phyloP scores from a whole-genome alignment of 2,329 filamentous ascomycete species.

The Clonostachys rhizophaga region DNA sequence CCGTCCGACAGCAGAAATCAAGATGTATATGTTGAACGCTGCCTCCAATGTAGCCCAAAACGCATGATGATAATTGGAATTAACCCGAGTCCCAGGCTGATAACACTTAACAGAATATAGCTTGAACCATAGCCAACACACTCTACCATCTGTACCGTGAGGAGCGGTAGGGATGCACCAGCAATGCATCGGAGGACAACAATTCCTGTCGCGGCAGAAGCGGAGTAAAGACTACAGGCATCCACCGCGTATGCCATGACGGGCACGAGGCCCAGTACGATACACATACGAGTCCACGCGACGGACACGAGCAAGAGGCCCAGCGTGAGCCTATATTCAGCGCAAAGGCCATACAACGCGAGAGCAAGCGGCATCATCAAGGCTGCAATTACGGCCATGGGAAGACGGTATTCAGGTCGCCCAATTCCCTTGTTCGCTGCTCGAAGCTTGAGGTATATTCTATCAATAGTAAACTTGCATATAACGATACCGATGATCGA shows the following conservation, averaged over 20 bases:
- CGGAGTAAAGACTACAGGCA: constrained; percentile 48
- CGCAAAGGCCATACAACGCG: constrained; percentile 44
- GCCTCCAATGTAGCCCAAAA: constrained; percentile 47
- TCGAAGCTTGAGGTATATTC: constrained; percentile 44
- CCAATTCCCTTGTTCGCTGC: constrained; percentile 21
- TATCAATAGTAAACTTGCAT: constrained; percentile 45
- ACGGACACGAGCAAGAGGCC: constrained; percentile 36
- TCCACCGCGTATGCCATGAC: constrained; percentile 47
- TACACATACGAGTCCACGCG: constrained; percentile 34
- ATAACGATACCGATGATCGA: constrained; percentile 39
- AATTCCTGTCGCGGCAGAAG: constrained; percentile 50
- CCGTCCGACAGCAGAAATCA: too few species aligned
- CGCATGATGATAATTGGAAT: constrained; percentile 43
- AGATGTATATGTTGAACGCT: constrained; percentile 20
- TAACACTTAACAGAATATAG: constrained; percentile 34
- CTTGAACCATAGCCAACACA: constrained; percentile 46
- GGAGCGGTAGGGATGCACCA: constrained; percentile 51
- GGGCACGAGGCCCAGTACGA: constrained; percentile 34
- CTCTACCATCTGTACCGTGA: constrained; percentile 38
- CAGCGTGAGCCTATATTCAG: constrained; percentile 34
- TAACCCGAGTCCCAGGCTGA: constrained; percentile 37
- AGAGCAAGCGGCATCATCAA: constrained; percentile 38
- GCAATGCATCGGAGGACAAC: constrained; percentile 50
- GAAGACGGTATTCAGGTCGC: constrained; percentile 49
- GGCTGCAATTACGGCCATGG: constrained; percentile 40